Base-by-base conservation (phyloP, 2,329 filamentous ascomycete genomes). In the Tolypocladium amazonense region DNA sequence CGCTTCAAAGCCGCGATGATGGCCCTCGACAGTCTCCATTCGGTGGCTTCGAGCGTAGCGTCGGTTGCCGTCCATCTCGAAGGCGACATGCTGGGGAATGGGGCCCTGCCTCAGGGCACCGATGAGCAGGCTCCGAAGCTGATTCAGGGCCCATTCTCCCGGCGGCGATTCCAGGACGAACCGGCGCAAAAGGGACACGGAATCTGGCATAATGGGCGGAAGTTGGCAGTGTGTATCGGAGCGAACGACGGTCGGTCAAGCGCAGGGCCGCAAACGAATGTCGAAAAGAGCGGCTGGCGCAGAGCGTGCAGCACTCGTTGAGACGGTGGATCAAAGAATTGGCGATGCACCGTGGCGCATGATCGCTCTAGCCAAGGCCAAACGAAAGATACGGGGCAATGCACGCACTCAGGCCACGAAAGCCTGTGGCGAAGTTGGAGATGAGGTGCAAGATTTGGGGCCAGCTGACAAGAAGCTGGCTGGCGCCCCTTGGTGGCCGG, bases 61-160 rank as follows among this genome's bases (percentile, higher is more conserved):
- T 68, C 94, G 81, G 76, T 99, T 99, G 59, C 94, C 94, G 72
- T 99, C 94, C 94, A 99, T 99, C 67, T 97, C 93, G 71, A 99
- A 99, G n/a, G 94, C 94, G 62, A 99, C 85, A 84, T 99, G 94
- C 69, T 91, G 87, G 12, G 94, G 94, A 59, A 99, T 88, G 2
- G 92, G 91, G 0, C 94, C 94, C 75, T 97, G 93, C 70, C 88
- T 88, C 58, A 97, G 77, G 56, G 92, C 89, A 59, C 91, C 90
- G 66, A 99, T 94, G 63, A 97, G 81, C 57, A 96, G 78, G 72
- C 96, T 90, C 64, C 91, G 86, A 25, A 96, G 76, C 67, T 88
- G 85, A 61, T 84, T 85, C 62, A 95, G 80, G n/a, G 83, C 85
- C 88, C 90, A 97, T 84, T 96, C 92, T 66, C 91, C 87, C 0